phyloP scores from a whole-genome alignment of 768 basidiomycete genomes.

The Panus rudis region DNA sequence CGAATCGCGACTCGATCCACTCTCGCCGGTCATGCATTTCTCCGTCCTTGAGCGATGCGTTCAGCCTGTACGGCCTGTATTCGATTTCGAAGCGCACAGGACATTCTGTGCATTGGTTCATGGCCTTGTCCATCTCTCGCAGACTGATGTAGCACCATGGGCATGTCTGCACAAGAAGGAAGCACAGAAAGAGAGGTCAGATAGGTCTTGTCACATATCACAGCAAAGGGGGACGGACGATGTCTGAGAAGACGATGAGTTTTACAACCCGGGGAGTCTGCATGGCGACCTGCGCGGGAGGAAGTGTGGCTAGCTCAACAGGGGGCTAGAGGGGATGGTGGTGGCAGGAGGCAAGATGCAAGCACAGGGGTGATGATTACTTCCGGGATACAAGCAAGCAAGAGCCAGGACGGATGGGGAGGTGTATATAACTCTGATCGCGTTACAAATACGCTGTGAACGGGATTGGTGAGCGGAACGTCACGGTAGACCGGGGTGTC shows the following conservation, averaged over 20 bases:
- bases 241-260: conserved; percentile 27
- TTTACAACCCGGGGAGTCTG: conserved; percentile 14
- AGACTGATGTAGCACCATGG: conserved; percentile 38
- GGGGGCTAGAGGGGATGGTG: neutral
- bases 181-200: conserved; percentile 1
- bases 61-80: conserved; percentile 41
- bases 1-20: conserved; percentile 30
- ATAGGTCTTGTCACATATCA: neutral
- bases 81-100: conserved; percentile 33
- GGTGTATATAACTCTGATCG: neutral
- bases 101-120: conserved; percentile 26
- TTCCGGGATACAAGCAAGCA: too few species aligned
- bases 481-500: neutral
- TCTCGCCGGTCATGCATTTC: conserved; percentile 22
- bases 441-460: neutral
- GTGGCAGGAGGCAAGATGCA: neutral
- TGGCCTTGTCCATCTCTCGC: conserved; percentile 32
- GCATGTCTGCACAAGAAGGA: conserved; percentile 21
- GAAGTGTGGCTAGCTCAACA: neutral
- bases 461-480: neutral
- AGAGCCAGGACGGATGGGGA: neutral
- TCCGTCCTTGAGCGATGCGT: conserved; percentile 28
- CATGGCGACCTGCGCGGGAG: conserved; percentile 3
- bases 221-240: conserved; percentile 21
- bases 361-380: conserved; percentile 3